A percentile compares a stretch with the other conserved stretches of the same genome.
Conservation (phyloP, 805 yeast genomes). For the Myxozyma sirexii region DNA sequence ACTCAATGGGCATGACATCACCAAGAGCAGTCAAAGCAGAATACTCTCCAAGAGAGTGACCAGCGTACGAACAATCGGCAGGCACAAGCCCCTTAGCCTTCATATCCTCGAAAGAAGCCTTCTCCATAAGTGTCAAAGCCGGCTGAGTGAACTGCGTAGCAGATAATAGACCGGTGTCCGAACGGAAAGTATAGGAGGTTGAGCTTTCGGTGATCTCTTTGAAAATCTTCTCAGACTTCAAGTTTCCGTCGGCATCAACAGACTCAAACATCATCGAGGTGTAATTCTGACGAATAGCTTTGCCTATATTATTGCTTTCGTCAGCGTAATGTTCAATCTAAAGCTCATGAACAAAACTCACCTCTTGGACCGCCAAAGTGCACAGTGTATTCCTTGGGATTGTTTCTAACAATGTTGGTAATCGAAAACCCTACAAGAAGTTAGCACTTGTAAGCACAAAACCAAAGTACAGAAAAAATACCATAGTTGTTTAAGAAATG, state of each 20-base stretch:
- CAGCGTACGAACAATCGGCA: conserved; percentile 91
- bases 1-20: conserved; percentile 98
- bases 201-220: conserved; percentile 83
- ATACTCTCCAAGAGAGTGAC: conserved; percentile 99
- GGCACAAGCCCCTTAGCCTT: conserved; percentile 94
- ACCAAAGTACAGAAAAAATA: not conserved
- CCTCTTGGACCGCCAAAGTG: conserved; percentile 99
- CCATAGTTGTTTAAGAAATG: conserved; percentile 86
- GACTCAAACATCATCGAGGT: conserved; percentile 98
- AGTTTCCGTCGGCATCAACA: conserved; percentile 76
- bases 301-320: conserved; percentile 40
- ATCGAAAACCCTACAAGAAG: conserved; percentile 77
- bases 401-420: conserved; percentile 89
- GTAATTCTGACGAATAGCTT: conserved; percentile 90
- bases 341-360: not conserved
- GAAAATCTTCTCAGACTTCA: conserved; percentile 92
- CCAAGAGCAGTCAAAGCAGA: conserved; percentile 97
- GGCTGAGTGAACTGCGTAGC: conserved; percentile 99
- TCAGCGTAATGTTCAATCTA: not conserved
- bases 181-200: conserved; percentile 81
- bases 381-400: conserved; percentile 92
- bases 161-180: conserved; percentile 92
- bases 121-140: conserved; percentile 98
- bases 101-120: conserved; percentile 98
- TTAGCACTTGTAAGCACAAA: not conserved